Evolutionary conservation across 2,329 filamentous ascomycete species (phyloP), one percentile per base, ranked within the genome.

Genomic region (Colletotrichum magnum): DNA sequence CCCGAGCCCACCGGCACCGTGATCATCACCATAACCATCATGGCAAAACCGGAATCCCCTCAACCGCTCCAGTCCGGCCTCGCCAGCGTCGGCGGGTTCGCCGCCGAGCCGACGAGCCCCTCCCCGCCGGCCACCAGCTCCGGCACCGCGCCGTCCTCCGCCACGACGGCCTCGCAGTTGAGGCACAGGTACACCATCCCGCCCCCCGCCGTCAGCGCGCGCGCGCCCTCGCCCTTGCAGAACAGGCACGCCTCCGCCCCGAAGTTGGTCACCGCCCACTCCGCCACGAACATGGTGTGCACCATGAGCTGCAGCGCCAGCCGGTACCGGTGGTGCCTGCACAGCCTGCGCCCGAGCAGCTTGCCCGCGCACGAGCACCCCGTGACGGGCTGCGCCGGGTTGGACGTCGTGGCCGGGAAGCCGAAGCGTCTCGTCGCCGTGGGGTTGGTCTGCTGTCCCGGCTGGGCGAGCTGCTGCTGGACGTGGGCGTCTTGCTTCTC

Each of bases 351-450:
- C 13, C 61, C 71, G 16, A 82, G 57, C 2, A 84, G 60, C 67
- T 82, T 83, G 36, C 68, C 54, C 4, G 71, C 78, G 72, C 82
- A 84, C 5, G 71, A 39, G 71, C 82, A 84, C 1, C 82, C 82
- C 10, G 81, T 83, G 3, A 70, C 41, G 3, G 75, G 72, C 10
- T 71, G 61, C 2, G 36, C 15, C 10, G 69, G 63, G 18, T 18
- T 18, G 18, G 18, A 18, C 18, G 18, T 18, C 1, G 16, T 12
- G 7, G 24, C 45, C 15, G 6, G 4, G 15, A 9, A 58, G 69
- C 71, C 62, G 9, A 51, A 53, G 32, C 21, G 32, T 10, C 9
- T 36, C 2, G 32, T 36, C 32, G 9, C 32, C 32, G 5, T 3
- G 32, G 32, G 7, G 21, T 24, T 24, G 21, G 21, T 24, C 2